These are phyloP conservation scores for Irpex sp. DNA, from an alignment of 1,284 basidiomycete species.

Conservation along the genomic window DNA sequence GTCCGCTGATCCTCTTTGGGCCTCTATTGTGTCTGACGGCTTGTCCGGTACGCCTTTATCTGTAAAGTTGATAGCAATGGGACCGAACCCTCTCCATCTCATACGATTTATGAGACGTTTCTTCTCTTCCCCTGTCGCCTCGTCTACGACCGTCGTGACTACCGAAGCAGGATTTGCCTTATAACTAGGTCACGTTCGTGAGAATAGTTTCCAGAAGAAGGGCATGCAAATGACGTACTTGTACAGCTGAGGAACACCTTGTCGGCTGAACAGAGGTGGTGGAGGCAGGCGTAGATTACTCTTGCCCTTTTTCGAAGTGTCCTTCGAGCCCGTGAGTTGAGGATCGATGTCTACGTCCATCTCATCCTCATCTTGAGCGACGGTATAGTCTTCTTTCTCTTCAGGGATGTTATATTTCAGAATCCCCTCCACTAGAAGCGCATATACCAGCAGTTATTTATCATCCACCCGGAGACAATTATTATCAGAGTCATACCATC, in stretches of 20 bases:
- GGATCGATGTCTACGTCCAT: slow-evolving; percentile 35
- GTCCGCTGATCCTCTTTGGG: slow-evolving; percentile 54
- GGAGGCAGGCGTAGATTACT: slow-evolving; percentile 74
- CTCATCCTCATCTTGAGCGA: slow-evolving; percentile 27
- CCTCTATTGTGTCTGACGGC: slow-evolving; percentile 57
- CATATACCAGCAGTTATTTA: not conserved
- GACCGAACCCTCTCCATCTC: slow-evolving; percentile 77
- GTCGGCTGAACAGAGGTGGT: slow-evolving; percentile 81
- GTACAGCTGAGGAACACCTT: slow-evolving; percentile 74
- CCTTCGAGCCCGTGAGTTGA: slow-evolving; percentile 17
- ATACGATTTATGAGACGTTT: slow-evolving; percentile 76
- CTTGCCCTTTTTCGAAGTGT: slow-evolving; percentile 21
- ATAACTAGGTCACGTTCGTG: slow-evolving; percentile 46
- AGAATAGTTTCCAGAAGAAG: not conserved
- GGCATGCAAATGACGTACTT: slow-evolving; percentile 42
- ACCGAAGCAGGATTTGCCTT: slow-evolving; percentile 75
- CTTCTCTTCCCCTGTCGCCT: slow-evolving; percentile 76
- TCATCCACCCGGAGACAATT: not conserved
- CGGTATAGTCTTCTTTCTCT: slow-evolving; percentile 60
- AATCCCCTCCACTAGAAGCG: slow-evolving; percentile 63
- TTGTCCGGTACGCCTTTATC: slow-evolving; percentile 65
- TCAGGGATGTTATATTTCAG: slow-evolving; percentile 62
- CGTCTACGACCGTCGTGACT: slow-evolving; percentile 57
- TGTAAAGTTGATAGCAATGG: slow-evolving; percentile 64
- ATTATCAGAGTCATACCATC: slow-evolving; percentile 55